A percentile compares a stretch with the other conserved stretches of the same genome.
These are phyloP conservation scores for Tetracentron sinense DNA, from an alignment of 164 flowering plant genomes.

Conservation along the genomic window DNA sequence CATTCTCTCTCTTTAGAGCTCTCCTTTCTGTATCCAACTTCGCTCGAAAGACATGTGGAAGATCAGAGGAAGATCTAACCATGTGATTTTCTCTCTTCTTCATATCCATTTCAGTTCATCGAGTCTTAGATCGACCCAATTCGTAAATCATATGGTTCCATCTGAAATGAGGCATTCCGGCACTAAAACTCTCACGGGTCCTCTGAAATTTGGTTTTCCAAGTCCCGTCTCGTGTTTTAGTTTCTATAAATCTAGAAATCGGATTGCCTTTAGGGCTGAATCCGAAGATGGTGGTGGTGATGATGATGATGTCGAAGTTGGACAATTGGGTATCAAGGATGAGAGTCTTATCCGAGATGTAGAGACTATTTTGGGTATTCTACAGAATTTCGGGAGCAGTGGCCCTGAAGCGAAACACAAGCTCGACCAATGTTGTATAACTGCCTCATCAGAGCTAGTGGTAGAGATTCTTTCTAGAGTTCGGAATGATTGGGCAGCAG, in stretches of 20 bases:
- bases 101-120: conserved; percentile 16
- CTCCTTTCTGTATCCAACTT: not conserved
- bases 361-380: conserved; percentile 26
- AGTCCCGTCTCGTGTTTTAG: conserved; percentile 14
- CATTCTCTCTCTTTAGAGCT: not conserved
- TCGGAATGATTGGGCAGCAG: conserved; percentile 72
- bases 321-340: conserved; percentile 16
- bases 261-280: not conserved
- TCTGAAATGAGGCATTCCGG: not conserved
- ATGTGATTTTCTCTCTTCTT: conserved; percentile 8
- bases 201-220: not conserved
- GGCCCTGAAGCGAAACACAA: conserved; percentile 30
- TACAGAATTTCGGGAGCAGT: conserved; percentile 22
- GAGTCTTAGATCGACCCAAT: conserved; percentile 3
- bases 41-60: conserved; percentile 14
- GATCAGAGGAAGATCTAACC: conserved; percentile 13
- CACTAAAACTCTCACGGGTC: not conserved
- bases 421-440: conserved; percentile 47
- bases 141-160: not conserved
- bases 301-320: conserved; percentile 14
- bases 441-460: conserved; percentile 46
- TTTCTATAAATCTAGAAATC: not conserved
- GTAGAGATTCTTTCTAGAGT: conserved; percentile 55
- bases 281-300: conserved; percentile 14
- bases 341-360: conserved; percentile 25